Conservation (phyloP, 371 early-diverging fungal species). For the Basidiobolus meristosporus region DNA sequence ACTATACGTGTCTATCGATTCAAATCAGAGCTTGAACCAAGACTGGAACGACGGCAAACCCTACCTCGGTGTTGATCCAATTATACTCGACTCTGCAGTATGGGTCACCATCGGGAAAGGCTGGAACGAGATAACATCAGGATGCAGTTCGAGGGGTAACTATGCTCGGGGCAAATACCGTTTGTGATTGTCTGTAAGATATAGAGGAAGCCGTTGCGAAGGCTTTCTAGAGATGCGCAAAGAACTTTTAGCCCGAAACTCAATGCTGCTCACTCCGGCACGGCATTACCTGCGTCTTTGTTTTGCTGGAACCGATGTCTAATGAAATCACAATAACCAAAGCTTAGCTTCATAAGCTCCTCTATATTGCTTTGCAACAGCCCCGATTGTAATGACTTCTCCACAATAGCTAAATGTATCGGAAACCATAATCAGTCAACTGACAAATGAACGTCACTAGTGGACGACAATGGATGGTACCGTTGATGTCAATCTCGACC, state of each 20-base stretch:
- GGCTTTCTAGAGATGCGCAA: no score
- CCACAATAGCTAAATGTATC: constrained; percentile 4
- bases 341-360: constrained; percentile 1
- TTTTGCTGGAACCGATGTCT: background rate
- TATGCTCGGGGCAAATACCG: background rate
- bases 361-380: constrained; percentile 1
- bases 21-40: constrained; percentile 1
- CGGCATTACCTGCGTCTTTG: background rate
- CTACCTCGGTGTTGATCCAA: background rate
- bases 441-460: no score
- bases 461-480: no score
- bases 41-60: background rate
- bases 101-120: background rate
- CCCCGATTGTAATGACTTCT: constrained; percentile 1
- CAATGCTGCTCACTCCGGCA: background rate
- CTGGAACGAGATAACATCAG: background rate
- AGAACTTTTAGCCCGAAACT: no score
- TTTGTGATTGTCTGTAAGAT: background rate
- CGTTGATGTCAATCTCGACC: no score
- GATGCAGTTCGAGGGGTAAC: background rate
- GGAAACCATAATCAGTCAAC: no score
- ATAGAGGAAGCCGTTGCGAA: no score
- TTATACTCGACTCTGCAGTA: background rate
- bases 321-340: background rate
- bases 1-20: background rate